Conservation (phyloP, 1,139 yeast genomes). For the Scheffersomyces cryptocercus region DNA sequence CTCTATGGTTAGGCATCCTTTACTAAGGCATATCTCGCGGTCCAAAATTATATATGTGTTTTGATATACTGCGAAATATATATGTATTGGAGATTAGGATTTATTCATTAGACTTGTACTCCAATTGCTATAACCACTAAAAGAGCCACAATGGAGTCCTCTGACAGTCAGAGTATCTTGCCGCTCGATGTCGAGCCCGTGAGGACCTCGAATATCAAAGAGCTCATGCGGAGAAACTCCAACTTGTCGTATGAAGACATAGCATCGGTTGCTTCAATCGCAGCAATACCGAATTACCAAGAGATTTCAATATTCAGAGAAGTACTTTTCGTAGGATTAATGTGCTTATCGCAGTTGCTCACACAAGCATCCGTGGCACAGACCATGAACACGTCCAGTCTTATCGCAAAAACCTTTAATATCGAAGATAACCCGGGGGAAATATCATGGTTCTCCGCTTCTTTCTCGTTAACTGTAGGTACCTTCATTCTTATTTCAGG, state of each 20-base stretch:
- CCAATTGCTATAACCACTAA: too few relatives aligned
- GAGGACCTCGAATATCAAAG: too few relatives aligned
- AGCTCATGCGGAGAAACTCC: too few relatives aligned
- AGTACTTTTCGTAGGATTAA: conserved; percentile 21
- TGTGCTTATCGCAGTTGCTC: conserved; percentile 45
- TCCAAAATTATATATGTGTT: too few relatives aligned
- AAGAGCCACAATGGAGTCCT: too few relatives aligned
- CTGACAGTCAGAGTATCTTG: too few relatives aligned
- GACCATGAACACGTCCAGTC: conserved; percentile 38
- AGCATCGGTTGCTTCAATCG: background rate
- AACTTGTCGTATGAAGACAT: background rate
- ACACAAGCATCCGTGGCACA: conserved; percentile 55
- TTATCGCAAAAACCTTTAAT: conserved; percentile 39
- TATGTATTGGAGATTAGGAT: too few relatives aligned
- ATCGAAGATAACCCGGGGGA: conserved; percentile 40
- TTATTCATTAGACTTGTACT: too few relatives aligned
- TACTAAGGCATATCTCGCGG: too few relatives aligned
- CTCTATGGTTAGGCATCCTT: too few relatives aligned
- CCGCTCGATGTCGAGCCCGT: too few relatives aligned
- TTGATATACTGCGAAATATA: too few relatives aligned
- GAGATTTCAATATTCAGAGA: conserved; percentile 22
- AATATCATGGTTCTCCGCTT: conserved; percentile 61
- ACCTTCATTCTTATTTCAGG: conserved; percentile 64
- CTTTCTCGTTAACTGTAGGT: conserved; percentile 60
- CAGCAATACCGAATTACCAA: conserved; percentile 6